Evolutionary conservation across 306 rosid species (phyloP), one percentile per base, ranked within the genome.

Genomic region (Pachyrhizus erosus): DNA sequence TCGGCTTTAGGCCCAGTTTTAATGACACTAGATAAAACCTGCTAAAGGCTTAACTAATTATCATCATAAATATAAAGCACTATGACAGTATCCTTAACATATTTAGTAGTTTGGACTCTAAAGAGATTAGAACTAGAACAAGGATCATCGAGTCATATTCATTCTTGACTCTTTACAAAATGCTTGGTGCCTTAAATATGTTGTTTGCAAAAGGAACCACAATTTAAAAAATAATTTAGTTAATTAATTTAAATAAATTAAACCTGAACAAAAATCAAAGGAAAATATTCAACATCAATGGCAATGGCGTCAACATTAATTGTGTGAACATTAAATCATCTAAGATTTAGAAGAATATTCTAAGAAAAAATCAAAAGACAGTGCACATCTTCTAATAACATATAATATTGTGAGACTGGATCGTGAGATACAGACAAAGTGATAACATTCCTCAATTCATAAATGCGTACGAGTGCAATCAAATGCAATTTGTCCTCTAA

Each of bases 151-250:
- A 37, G 74, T 15, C 58, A 24, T 12, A 58, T 54, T n/a, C 77
- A 69, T 26, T 54, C 55, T 40, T 17, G 60, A 69, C 45, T 40
- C 55, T 18, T 9, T 31, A 60, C 70, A 70, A 31, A 57, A 60
- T 26, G 67, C 9, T 12, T 60, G 37, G 66, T 60, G 2, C 18
- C 66, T 9, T 24, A 24, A 21, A 5, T 66, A 94, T 97, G 94
- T 94, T 90, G 85, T 93, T 97, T 72, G 93, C 97, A 40, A 17
- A 0, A 49, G 57, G 21, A 49, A 49, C 2, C 21, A 46, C 17
- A 46, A 5, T 17, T 49, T 49, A 49, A 17, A 49, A 49, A 49
- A 49, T 49, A 15, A 49, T 15, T 15, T 49, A 3, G n/a, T 46
- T 49, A 15, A 49, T 49, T 9, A 55, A 55, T 18, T 55, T 10